Conservation (phyloP, 108 stramenopile species). For the Conticribra weissflogii region DNA sequence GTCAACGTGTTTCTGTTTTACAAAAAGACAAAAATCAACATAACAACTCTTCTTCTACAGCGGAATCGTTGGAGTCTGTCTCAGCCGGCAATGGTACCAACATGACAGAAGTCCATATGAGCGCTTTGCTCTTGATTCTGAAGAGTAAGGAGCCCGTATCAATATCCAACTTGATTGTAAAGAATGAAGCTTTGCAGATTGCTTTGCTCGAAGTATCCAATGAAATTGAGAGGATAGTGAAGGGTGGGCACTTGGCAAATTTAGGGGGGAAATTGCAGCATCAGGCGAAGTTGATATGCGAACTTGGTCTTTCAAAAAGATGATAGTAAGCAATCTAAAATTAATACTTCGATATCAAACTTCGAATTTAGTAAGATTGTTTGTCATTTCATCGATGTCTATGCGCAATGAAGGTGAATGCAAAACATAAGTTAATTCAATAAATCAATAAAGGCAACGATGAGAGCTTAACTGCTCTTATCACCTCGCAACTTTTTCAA, state of each 20-base stretch:
- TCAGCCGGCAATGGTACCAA: neutral
- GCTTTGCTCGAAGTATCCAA: slow-evolving; percentile 12
- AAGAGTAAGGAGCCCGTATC: slow-evolving; percentile 35
- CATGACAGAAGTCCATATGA: slow-evolving; percentile 25
- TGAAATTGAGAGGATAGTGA: slow-evolving; percentile 20
- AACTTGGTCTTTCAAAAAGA: neutral
- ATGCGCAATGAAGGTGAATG: too few species aligned
- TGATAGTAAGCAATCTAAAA: neutral
- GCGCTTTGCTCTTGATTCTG: slow-evolving; percentile 24
- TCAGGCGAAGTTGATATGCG: slow-evolving; percentile 16
- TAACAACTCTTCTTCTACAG: neutral
- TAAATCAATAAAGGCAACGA: too few species aligned
- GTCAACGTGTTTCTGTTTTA: neutral
- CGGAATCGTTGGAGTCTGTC: neutral
- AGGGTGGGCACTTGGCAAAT: slow-evolving; percentile 23
- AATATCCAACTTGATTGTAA: slow-evolving; percentile 20
- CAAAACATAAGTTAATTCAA: too few species aligned
- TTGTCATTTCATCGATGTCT: neutral
- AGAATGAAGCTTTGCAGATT: slow-evolving; percentile 11
- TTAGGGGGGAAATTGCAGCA: slow-evolving; percentile 35
- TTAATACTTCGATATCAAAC: neutral
- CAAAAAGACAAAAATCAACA: neutral
- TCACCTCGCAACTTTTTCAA: neutral
- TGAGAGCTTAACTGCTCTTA: too few species aligned
- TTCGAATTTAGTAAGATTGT: neutral